Evolutionary conservation across 164 flowering plant species (phyloP).

Genomic region (Sextonia rubra): DNA sequence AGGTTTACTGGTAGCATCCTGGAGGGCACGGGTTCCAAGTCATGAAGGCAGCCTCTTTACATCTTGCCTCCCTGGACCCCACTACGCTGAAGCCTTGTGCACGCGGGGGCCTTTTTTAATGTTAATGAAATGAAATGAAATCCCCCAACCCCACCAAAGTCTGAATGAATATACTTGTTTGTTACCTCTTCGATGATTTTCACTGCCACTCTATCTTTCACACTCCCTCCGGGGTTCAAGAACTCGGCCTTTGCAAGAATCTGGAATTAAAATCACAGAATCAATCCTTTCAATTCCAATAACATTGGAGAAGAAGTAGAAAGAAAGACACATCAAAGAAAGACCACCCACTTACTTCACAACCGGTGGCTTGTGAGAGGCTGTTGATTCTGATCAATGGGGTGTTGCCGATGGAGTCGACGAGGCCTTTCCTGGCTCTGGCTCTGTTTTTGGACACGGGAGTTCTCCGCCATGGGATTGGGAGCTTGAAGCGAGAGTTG

Average conservation of each 20-base stretch:
- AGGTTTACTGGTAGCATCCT: too few species aligned
- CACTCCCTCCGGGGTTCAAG: slow-evolving; percentile 97
- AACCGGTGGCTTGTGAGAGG: slow-evolving; percentile 92
- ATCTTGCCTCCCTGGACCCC: too few species aligned
- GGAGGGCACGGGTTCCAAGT: too few species aligned
- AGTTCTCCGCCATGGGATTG: slow-evolving; percentile 5
- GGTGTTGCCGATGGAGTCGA: slow-evolving; percentile 91
- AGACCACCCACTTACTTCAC: slow-evolving; percentile 44
- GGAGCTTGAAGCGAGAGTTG: slow-evolving; percentile 11
- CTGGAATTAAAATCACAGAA: slow-evolving; percentile 28
- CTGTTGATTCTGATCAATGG: slow-evolving; percentile 92
- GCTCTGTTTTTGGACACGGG: slow-evolving; percentile 6
- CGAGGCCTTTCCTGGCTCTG: slow-evolving; percentile 43
- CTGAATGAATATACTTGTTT: slow-evolving; percentile 4
- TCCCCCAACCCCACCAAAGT: too few species aligned
- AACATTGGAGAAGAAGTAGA: not conserved
- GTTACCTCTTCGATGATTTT: slow-evolving; percentile 66
- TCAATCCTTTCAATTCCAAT: not conserved
- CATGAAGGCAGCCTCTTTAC: too few species aligned
- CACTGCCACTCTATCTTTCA: slow-evolving; percentile 95
- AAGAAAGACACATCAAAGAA: not conserved
- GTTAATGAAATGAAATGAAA: too few species aligned
- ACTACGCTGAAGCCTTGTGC: too few species aligned
- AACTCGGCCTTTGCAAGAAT: slow-evolving; percentile 93
- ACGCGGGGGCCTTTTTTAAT: too few species aligned